Percentiles rank a stretch among this genome's conserved stretches.
Evolutionary conservation across 2,329 filamentous ascomycete species (phyloP).

Genomic region (Exophiala viscosa): DNA sequence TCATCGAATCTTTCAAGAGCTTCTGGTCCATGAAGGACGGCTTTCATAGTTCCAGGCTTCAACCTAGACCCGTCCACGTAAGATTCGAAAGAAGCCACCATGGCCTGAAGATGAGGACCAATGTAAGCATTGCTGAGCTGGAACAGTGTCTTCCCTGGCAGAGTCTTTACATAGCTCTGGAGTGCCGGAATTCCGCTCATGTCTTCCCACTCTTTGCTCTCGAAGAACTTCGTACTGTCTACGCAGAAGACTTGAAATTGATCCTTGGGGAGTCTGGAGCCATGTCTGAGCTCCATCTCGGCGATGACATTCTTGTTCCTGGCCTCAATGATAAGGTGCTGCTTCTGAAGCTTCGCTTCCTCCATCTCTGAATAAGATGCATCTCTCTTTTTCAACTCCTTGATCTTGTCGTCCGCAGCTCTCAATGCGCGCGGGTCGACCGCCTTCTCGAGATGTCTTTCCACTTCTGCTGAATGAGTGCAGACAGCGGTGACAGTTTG

Average conservation of each 20-base stretch:
- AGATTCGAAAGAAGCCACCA: neutral
- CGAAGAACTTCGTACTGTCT: conserved; percentile 3
- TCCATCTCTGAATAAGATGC: no score
- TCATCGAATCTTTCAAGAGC: neutral
- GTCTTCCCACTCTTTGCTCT: neutral
- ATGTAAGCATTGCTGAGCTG: neutral
- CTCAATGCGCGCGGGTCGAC: neutral
- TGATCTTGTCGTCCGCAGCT: neutral
- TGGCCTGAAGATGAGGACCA: neutral
- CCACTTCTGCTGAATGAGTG: conserved; percentile 6
- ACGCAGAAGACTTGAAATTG: conserved; percentile 12
- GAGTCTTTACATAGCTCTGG: neutral
- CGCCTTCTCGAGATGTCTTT: neutral
- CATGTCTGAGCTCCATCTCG: neutral
- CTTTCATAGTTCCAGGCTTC: neutral
- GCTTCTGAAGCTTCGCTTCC: neutral
- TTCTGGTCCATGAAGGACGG: neutral
- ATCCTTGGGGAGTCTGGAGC: neutral
- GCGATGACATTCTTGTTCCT: conserved; percentile 4
- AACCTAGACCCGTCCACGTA: neutral
- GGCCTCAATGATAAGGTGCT: conserved; percentile 1
- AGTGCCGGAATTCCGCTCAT: conserved; percentile 11
- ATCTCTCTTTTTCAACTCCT: neutral
- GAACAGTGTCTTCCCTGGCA: conserved; percentile 6
- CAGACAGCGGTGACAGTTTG: conserved; percentile 7